Base-by-base conservation (phyloP, 305 asterid genomes). In the Fraxinus platypoda region DNA sequence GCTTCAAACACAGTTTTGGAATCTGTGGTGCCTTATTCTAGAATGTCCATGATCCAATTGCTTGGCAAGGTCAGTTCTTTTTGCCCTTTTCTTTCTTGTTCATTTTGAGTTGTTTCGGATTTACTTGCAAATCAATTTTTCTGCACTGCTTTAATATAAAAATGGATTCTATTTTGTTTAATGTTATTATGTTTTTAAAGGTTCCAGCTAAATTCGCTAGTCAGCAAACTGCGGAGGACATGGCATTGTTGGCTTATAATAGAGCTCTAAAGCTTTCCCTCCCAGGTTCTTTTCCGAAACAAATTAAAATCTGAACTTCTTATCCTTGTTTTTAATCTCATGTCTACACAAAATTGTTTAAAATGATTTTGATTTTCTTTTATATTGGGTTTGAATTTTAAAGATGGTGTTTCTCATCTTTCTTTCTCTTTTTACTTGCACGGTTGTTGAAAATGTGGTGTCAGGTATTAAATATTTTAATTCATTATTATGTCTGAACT, bases 241-340 rank as follows among this genome's bases (percentile, higher is more conserved):
- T 95, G 99, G 90, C 98, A 21, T 89, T 93, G 86, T 77, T 87
- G 90, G 98, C 97, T 49, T 93, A 94, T 54, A 94, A 95, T 88
- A 87, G 97, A 91, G 99, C 99, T 88, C 82, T 93, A 38, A 89
- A 88, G 89, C 94, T 95, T 82, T 92, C 95, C 49, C 91, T 80
- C 35, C 97, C 97, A 77, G 98, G 97, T 93, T 77, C 21, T 57
- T 28, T 46, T 21, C 34, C 74, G 26, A 6, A 23, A 9, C 31
- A 64, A 64, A 9, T 64, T 11, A 25, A 1, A 33, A 26, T 68
- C 74, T 46, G 71, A 70, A 31, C 38, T 34, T 74, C 79, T 49
- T 77, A 46, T 34, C 15, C 41, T 62, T 37, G 37, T 26, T 70
- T 37, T 7, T 30, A 11, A n/a, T 78, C 30, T 49, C 34, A 15